These are phyloP conservation scores for Corchorus capsularis DNA, from an alignment of 345 rosid genomes.

Conservation along the genomic window DNA sequence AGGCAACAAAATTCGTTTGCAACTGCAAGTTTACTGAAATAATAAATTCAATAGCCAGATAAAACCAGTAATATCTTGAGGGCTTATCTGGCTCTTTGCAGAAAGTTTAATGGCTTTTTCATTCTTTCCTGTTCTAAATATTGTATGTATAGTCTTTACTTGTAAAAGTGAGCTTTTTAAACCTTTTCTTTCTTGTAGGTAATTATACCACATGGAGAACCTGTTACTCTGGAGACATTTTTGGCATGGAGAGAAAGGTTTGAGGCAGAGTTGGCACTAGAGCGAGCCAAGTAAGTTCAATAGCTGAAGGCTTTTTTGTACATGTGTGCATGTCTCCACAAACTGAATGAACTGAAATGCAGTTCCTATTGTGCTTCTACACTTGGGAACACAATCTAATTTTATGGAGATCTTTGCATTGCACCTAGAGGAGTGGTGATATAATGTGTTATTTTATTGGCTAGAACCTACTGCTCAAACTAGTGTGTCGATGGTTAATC, in stretches of 20 bases:
- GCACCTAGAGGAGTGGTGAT: neutral
- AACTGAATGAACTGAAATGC: neutral
- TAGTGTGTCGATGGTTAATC: neutral
- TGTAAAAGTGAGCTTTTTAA: neutral
- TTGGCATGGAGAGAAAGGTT: constrained; percentile 93
- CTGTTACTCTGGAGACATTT: constrained; percentile 92
- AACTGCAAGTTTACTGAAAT: no score
- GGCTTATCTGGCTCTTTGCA: no score
- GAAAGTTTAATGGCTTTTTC: no score
- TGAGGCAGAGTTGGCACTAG: constrained; percentile 97
- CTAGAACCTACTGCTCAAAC: constrained; percentile 1
- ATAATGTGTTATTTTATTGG: neutral
- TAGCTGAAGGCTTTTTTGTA: neutral
- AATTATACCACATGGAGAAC: constrained; percentile 95
- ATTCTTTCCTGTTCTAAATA: neutral
- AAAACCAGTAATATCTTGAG: no score
- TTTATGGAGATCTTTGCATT: neutral
- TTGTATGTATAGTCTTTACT: neutral
- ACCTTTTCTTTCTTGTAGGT: constrained; percentile 41
- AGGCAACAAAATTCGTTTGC: no score
- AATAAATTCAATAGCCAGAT: no score
- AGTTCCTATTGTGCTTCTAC: neutral
- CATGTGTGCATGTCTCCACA: neutral
- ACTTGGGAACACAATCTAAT: neutral
- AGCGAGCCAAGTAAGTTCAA: constrained; percentile 88